These are phyloP conservation scores for Clitoria ternatea DNA, from an alignment of 306 rosid genomes.

Conservation along the genomic window DNA sequence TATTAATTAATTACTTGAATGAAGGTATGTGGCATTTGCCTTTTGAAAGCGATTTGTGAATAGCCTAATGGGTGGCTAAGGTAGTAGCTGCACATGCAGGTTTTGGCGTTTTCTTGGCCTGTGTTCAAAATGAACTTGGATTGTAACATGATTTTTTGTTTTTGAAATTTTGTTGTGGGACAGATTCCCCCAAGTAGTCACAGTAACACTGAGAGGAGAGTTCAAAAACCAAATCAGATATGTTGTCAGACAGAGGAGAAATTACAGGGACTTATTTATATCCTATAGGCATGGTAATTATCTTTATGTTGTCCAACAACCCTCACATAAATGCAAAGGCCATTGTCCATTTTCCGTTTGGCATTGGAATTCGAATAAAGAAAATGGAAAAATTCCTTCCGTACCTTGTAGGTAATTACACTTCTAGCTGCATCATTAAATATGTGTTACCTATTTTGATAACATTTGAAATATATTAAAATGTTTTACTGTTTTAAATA, in stretches of 20 bases:
- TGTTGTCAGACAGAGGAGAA: conserved; percentile 24
- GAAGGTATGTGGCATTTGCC: conserved; percentile 24
- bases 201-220: conserved; percentile 11
- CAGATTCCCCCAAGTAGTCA: conserved; percentile 19
- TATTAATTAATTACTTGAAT: conserved; percentile 18
- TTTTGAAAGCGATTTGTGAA: conserved; percentile 43
- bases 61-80: conserved; percentile 28
- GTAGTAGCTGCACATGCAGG: conserved; percentile 66
- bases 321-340: not conserved
- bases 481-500: not conserved
- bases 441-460: not conserved
- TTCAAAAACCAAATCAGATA: conserved; percentile 19
- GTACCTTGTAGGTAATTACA: no score
- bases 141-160: conserved; percentile 12
- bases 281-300: conserved; percentile 8
- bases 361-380: not conserved
- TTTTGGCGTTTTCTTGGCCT: conserved; percentile 32
- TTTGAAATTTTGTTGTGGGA: conserved; percentile 19
- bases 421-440: no score
- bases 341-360: not conserved
- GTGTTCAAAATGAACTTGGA: conserved; percentile 45
- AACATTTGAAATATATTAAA: not conserved
- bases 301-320: not conserved
- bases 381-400: not conserved
- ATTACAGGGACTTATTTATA: not conserved